Evolutionary conservation across 106 monocot genomes (phyloP).

Genomic region (Dendrobium huoshanense): DNA sequence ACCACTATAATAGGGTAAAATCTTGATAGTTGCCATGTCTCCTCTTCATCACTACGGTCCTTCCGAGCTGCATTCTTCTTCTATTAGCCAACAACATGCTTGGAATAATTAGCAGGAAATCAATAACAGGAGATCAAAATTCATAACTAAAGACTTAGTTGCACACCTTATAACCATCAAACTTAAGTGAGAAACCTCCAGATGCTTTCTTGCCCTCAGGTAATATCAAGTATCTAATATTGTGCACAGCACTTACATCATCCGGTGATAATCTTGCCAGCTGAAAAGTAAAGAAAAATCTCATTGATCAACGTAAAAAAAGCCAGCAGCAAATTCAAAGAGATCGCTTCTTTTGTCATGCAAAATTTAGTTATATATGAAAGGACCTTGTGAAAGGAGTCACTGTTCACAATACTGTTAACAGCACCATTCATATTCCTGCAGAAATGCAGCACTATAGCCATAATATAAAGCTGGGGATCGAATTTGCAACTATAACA

Average conservation of each 20-base stretch:
- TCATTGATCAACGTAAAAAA: background rate
- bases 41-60: slow-evolving; percentile 60
- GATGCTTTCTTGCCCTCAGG: slow-evolving; percentile 60
- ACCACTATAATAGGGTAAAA: slow-evolving; percentile 98
- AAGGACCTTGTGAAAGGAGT: too few relatives aligned
- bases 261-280: slow-evolving; percentile 76
- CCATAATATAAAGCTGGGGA: too few relatives aligned
- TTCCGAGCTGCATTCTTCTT: slow-evolving; percentile 77
- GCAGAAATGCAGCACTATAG: too few relatives aligned
- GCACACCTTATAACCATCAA: slow-evolving; percentile 69
- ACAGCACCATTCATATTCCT: too few relatives aligned
- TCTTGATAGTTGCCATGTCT: slow-evolving; percentile 67
- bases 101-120: background rate
- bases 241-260: slow-evolving; percentile 88
- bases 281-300: slow-evolving; percentile 30
- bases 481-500: background rate
- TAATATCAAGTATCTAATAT: slow-evolving; percentile 72
- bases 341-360: background rate
- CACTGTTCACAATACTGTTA: too few relatives aligned
- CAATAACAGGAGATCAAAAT: background rate
- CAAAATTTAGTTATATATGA: too few relatives aligned
- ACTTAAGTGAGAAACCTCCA: slow-evolving; percentile 78
- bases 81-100: slow-evolving; percentile 32
- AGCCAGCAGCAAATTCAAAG: background rate
- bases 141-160: slow-evolving; percentile 3